Evolutionary conservation across 2,329 filamentous ascomycete genomes (phyloP).

Genomic region (Bipolaris bicolor): DNA sequence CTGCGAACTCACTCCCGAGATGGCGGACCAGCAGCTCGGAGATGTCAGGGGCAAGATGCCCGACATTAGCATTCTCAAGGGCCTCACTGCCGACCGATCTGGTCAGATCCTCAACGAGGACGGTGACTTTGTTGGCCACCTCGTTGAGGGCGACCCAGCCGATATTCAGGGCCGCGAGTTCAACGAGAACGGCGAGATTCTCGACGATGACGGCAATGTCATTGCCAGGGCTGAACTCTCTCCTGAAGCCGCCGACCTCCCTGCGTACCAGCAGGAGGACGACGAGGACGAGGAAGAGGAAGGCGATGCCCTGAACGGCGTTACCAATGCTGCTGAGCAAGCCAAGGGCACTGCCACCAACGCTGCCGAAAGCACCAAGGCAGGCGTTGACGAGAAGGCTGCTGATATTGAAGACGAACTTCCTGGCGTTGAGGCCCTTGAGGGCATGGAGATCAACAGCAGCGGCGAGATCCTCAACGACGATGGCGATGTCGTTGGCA

Average conservation of each 20-base stretch:
- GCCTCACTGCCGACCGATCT: slow-evolving; percentile 54
- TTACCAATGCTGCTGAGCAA: slow-evolving; percentile 22
- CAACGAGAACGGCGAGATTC: slow-evolving; percentile 61
- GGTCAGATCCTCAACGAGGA: slow-evolving; percentile 59
- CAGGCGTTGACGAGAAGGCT: slow-evolving; percentile 39
- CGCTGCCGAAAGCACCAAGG: slow-evolving; percentile 33
- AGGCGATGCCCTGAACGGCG: slow-evolving; percentile 31
- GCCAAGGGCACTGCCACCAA: slow-evolving; percentile 43
- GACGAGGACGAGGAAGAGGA: slow-evolving; percentile 40
- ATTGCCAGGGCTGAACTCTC: slow-evolving; percentile 60
- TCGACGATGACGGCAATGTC: slow-evolving; percentile 61
- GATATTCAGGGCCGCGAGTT: slow-evolving; percentile 57
- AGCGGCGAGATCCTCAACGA: slow-evolving; percentile 58
- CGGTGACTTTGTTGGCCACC: slow-evolving; percentile 57
- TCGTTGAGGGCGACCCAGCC: slow-evolving; percentile 56
- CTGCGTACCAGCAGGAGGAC: slow-evolving; percentile 39
- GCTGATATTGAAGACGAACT: slow-evolving; percentile 57
- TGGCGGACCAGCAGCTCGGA: slow-evolving; percentile 51
- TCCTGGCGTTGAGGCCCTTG: slow-evolving; percentile 58
- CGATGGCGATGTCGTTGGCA: slow-evolving; percentile 57
- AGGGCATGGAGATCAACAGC: slow-evolving; percentile 59
- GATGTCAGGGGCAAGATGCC: slow-evolving; percentile 50
- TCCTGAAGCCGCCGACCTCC: slow-evolving; percentile 52
- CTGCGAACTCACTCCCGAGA: slow-evolving; percentile 57
- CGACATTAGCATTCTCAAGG: slow-evolving; percentile 55